Evolutionary conservation across 495 filamentous ascomycete genomes (phyloP), one percentile per base, ranked within the genome.

Genomic region (Penicillium canariense): DNA sequence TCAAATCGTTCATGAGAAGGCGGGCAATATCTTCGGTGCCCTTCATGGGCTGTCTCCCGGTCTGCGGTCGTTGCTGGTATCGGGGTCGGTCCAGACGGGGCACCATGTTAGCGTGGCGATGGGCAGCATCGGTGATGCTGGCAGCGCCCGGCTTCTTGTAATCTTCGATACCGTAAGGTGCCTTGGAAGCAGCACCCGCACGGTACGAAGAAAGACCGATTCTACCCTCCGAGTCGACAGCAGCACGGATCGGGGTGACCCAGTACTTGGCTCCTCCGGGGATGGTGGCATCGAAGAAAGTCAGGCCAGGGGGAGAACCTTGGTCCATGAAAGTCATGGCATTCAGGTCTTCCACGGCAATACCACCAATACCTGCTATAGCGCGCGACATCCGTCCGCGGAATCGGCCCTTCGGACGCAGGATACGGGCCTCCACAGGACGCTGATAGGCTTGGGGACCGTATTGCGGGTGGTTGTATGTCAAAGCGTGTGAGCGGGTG

Each of bases 401-500:
- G 57, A 73, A 72, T 39, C 63, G 55, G 45, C 71, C 71, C 69
- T 71, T 78, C 1, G 69, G 68, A 23, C 67, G 64, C 54, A 96
- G 52, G 27, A 95, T 77, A 51, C 94, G 82, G 3, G 87, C 87
- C 63, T 82, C 70, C 3, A 94, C 78, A 0, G 89, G 82, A 8
- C 83, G 60, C 53, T 81, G 78, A 31, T 74, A 59, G 12, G 73
- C 71, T 63, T 90, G 88, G 7, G 91, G 92, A 3, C 94, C 94
- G 61, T 86, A 84, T n/a, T 83, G 53, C 0, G 94, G 87, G 64
- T 97, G 91, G 67, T 96, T 95, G 46, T 83, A 77, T 38, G 88
- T 67, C 63, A 85, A 79, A 20, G 85, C 77, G 30, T 80, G 69
- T 14, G 89, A 87, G 50, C 91, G 85, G 26, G 87, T 77, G 72